Base-by-base conservation (phyloP, 371 early-diverging fungal genomes). In the Rhizopus microsporus region DNA sequence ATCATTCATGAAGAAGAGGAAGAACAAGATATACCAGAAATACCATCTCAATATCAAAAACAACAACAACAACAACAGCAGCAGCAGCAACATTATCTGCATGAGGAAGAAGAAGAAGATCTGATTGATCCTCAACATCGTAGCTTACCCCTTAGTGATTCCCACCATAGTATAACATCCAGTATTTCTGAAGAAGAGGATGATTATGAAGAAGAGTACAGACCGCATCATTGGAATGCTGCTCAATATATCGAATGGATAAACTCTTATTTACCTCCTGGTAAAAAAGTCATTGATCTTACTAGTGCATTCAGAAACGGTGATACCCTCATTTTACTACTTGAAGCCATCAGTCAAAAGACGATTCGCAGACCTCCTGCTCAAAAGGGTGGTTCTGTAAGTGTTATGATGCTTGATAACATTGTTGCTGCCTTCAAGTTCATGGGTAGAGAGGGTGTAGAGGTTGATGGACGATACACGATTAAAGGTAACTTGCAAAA, bases 371-470 rank as follows among this genome's bases (percentile, higher is more conserved):
- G 74, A 33, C 71, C 80, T 5, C 68, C 68, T 17, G 46, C 35
- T 8, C 61, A 64, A 38, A 67, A 71, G 31, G 71, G 59, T 32
- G 66, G 69, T 8, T 66, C 69, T 17, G 44, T 62, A 17, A 73
- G 70, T 47, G 76, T 76, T 48, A 62, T 67, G 49, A 80, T 81
- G 80, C 71, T 85, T 6, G 83, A 85, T 56, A 82, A 79, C 29
- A 68, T 85, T 52, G 74, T 82, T 32, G 80, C 85, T 5, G 85
- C 81, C 2, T 83, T 85, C 66, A 83, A 85, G 56, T 85, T 85
- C 49, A 82, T 85, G 83, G 82, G 81, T 6, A 69, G 79, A 15
- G 83, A 82, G 43, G 83, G 83, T 4, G 72, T 85, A 5, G 71
- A 68, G 44, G 77, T 82, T 0, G 81, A 83, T 51, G 82, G 82